A percentile compares a stretch with the other conserved stretches of the same genome.
phyloP scores from a whole-genome alignment of 805 yeast species.

The Kuraishia piskuri region DNA sequence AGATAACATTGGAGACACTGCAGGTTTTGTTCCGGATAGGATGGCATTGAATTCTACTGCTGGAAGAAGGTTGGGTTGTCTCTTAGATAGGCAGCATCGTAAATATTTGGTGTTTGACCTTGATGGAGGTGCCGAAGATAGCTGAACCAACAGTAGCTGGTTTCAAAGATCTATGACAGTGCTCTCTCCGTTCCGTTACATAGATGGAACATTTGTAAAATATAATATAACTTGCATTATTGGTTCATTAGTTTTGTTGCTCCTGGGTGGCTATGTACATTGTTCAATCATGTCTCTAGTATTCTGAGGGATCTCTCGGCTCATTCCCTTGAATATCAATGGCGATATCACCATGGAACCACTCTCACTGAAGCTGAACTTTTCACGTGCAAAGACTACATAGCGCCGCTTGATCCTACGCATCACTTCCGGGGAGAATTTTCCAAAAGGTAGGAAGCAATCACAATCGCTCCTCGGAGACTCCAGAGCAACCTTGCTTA shows the following conservation, averaged over 20 bases:
- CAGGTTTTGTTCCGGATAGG: conserved; percentile 19
- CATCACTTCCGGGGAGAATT: not conserved
- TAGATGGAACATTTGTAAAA: too few species aligned
- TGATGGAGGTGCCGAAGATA: conserved; percentile 2
- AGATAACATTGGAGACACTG: conserved; percentile 4
- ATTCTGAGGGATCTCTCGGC: not conserved
- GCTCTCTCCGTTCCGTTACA: not conserved
- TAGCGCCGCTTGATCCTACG: not conserved
- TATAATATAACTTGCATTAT: not conserved
- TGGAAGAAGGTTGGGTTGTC: conserved; percentile 23
- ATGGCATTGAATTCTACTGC: conserved; percentile 23
- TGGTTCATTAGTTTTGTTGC: not conserved
- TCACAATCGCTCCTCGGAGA: not conserved
- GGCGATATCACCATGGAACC: not conserved
- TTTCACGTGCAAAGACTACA: not conserved
- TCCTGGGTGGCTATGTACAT: not conserved
- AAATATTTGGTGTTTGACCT: conserved; percentile 27
- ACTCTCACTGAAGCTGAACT: not conserved
- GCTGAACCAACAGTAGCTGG: not conserved
- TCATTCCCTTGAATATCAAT: not conserved
- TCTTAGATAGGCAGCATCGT: conserved; percentile 30
- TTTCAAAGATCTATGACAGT: too few species aligned
- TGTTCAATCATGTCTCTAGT: not conserved
- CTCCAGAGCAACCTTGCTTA: not conserved
- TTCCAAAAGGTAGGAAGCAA: not conserved